Evolutionary conservation across 495 filamentous ascomycete genomes (phyloP).

Genomic region (Penicillium longicatenatum): DNA sequence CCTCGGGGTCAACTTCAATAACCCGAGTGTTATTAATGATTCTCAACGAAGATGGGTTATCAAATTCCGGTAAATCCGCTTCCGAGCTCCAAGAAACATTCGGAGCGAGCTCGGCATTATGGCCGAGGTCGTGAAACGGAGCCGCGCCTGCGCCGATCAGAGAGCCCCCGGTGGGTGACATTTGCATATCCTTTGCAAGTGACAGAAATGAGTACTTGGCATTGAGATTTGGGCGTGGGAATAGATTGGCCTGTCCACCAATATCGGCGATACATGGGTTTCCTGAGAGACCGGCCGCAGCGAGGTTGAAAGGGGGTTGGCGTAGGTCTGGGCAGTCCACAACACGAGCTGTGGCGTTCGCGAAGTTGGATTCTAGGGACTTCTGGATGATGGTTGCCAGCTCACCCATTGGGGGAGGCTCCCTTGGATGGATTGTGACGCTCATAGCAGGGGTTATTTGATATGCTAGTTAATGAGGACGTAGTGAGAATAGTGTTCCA

Average conservation of each 20-base stretch:
- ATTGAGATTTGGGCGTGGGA: constrained; percentile 32
- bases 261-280: constrained; percentile 40
- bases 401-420: constrained; percentile 32
- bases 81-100: constrained; percentile 31
- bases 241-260: constrained; percentile 38
- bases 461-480: not conserved
- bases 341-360: constrained; percentile 22
- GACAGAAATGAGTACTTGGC: constrained; percentile 33
- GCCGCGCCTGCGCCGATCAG: constrained; percentile 41
- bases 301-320: constrained; percentile 38
- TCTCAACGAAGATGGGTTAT: constrained; percentile 15
- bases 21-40: constrained; percentile 21
- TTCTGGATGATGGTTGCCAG: constrained; percentile 23
- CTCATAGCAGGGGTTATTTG: constrained; percentile 9
- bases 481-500: not conserved
- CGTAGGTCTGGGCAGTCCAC: constrained; percentile 39
- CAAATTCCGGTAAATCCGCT: constrained; percentile 17
- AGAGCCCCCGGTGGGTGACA: constrained; percentile 26
- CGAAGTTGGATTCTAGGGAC: constrained; percentile 31
- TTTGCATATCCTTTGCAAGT: constrained; percentile 35
- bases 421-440: constrained; percentile 15
- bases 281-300: constrained; percentile 37
- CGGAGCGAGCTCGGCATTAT: constrained; percentile 41
- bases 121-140: constrained; percentile 41
- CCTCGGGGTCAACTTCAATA: constrained; percentile 12